Conservation (phyloP, 1,139 yeast genomes). For the Yamadazyma atlantica region DNA sequence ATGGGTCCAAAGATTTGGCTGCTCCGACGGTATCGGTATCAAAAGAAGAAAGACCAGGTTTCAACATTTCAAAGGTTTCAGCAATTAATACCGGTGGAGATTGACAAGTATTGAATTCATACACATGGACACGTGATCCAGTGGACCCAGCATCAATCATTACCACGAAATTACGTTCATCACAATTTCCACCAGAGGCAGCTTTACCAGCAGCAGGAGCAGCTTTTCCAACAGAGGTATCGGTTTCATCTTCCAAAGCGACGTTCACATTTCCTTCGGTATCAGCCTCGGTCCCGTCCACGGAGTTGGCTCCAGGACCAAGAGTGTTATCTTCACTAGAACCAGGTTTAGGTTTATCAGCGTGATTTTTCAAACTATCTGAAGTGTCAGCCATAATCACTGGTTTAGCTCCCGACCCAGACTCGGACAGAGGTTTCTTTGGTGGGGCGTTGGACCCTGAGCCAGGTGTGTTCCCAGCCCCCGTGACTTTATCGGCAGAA, state of each 20-base stretch:
- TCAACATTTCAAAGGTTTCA: conserved; percentile 84
- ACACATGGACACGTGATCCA: conserved; percentile 93
- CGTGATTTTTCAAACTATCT: conserved; percentile 16
- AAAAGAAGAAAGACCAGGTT: conserved; percentile 89
- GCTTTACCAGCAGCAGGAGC: not conserved
- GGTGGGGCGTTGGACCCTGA: conserved; percentile 3
- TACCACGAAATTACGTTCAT: conserved; percentile 54
- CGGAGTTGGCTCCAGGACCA: no score
- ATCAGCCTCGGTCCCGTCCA: no score
- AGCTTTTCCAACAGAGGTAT: no score
- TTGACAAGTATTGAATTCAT: conserved; percentile 82
- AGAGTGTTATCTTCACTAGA: no score
- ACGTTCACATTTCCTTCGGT: no score
- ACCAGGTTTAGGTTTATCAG: conserved; percentile 13
- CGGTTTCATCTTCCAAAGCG: no score
- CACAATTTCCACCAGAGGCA: conserved; percentile 25
- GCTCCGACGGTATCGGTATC: conserved; percentile 82
- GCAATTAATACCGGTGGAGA: conserved; percentile 75
- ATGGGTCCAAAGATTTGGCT: conserved; percentile 81
- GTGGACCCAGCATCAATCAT: conserved; percentile 98
- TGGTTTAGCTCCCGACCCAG: conserved; percentile 8
- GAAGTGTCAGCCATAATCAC: conserved; percentile 16
- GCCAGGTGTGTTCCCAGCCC: conserved; percentile 6
- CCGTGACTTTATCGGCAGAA: conserved; percentile 14
- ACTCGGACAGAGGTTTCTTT: conserved; percentile 18